Conservation (phyloP, 2,329 filamentous ascomycete genomes). For the Aspergillus sp. region DNA sequence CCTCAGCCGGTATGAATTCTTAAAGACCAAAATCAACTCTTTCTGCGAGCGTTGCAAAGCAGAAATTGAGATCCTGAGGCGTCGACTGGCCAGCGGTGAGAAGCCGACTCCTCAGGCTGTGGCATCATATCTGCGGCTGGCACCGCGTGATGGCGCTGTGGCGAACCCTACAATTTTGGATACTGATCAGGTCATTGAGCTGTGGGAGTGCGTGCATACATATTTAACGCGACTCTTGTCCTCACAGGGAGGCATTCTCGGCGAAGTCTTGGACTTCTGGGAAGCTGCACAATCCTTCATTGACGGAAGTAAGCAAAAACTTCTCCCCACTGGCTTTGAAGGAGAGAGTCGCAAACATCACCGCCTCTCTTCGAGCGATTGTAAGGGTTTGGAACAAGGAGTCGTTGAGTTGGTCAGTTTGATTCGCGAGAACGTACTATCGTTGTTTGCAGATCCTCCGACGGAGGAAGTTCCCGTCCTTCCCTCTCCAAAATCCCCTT, state of each 20-base stretch:
- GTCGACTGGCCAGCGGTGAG: slow-evolving; percentile 71
- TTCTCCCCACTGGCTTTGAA: slow-evolving; percentile 75
- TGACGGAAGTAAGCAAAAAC: slow-evolving; percentile 75
- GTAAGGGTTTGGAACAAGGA: slow-evolving; percentile 70
- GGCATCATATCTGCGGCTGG: slow-evolving; percentile 71
- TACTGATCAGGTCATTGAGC: slow-evolving; percentile 73
- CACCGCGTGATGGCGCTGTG: slow-evolving; percentile 65
- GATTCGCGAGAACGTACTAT: slow-evolving; percentile 73
- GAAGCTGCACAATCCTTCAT: slow-evolving; percentile 88
- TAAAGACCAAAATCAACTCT: slow-evolving; percentile 79
- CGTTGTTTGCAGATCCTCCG: slow-evolving; percentile 83
- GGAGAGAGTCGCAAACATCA: slow-evolving; percentile 80
- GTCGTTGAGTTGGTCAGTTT: slow-evolving; percentile 78
- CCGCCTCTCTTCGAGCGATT: slow-evolving; percentile 68
- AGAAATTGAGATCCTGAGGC: slow-evolving; percentile 86
- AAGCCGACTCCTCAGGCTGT: slow-evolving; percentile 67
- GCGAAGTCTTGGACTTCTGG: slow-evolving; percentile 92
- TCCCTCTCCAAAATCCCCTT: slow-evolving; percentile 73
- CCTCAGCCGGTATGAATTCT: slow-evolving; percentile 79
- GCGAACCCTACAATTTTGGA: slow-evolving; percentile 67
- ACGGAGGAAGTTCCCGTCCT: slow-evolving; percentile 87
- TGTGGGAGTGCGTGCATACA: slow-evolving; percentile 84
- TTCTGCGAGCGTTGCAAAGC: slow-evolving; percentile 83
- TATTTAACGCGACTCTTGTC: slow-evolving; percentile 75
- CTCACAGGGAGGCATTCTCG: slow-evolving; percentile 70